Evolutionary conservation across 768 basidiomycete species (phyloP).

Genomic region (Xerocomus spinulosus): DNA sequence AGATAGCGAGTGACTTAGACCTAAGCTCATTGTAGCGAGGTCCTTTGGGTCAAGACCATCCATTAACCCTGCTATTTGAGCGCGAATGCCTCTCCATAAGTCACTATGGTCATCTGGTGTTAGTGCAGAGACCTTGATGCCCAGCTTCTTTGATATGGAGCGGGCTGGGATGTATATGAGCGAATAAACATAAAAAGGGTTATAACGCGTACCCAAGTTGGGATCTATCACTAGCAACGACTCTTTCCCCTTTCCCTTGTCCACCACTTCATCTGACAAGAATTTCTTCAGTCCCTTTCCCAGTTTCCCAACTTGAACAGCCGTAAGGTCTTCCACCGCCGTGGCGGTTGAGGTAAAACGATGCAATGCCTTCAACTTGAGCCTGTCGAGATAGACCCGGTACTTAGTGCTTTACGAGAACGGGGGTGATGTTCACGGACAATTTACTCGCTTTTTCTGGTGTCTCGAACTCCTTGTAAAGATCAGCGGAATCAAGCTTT

Average conservation of each 20-base stretch:
- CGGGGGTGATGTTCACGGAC: slow-evolving; percentile 46
- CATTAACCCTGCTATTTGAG: slow-evolving; percentile 79
- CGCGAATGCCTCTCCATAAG: slow-evolving; percentile 93
- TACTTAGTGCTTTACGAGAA: slow-evolving; percentile 9
- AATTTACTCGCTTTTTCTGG: slow-evolving; percentile 89
- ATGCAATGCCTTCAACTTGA: slow-evolving; percentile 93
- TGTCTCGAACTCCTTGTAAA: slow-evolving; percentile 90
- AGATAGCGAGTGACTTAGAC: slow-evolving; percentile 94
- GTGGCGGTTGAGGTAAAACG: slow-evolving; percentile 94
- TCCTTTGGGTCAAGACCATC: slow-evolving; percentile 92
- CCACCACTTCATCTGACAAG: slow-evolving; percentile 76
- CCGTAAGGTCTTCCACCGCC: slow-evolving; percentile 94
- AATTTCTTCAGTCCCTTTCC: slow-evolving; percentile 94
- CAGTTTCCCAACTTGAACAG: slow-evolving; percentile 88
- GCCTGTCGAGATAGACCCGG: slow-evolving; percentile 40
- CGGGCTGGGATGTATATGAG: slow-evolving; percentile 44
- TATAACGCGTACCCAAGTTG: slow-evolving; percentile 68
- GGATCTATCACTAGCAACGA: slow-evolving; percentile 81
- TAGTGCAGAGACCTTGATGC: slow-evolving; percentile 74
- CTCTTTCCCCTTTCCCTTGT: slow-evolving; percentile 90
- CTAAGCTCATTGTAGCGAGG: slow-evolving; percentile 94
- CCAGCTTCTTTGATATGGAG: slow-evolving; percentile 90
- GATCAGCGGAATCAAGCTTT: slow-evolving; percentile 79
- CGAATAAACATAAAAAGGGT: not conserved
- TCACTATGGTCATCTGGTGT: slow-evolving; percentile 61